phyloP scores from a whole-genome alignment of 495 filamentous ascomycete species.

The Xylaria curta region DNA sequence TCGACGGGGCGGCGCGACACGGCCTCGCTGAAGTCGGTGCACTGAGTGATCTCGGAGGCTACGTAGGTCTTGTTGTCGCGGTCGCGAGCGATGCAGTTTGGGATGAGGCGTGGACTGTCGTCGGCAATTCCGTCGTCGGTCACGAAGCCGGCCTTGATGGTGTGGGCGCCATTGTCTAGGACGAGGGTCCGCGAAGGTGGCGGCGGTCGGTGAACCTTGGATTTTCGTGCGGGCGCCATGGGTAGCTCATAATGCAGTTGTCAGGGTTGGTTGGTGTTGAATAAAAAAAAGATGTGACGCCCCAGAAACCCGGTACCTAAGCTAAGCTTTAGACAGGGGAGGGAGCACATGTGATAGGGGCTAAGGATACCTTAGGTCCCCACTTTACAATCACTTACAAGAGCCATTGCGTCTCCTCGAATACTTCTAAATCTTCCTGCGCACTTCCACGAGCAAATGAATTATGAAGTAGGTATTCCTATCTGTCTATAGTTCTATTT shows the following conservation, averaged over 20 bases:
- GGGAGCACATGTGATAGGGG: too few relatives aligned
- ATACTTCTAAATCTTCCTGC: neutral
- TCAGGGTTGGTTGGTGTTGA: neutral
- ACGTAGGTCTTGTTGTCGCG: constrained; percentile 79
- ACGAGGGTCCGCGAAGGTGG: constrained; percentile 75
- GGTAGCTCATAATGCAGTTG: neutral
- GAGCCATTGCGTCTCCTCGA: too few relatives aligned
- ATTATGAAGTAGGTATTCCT: neutral
- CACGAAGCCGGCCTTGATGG: constrained; percentile 90
- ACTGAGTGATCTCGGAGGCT: constrained; percentile 78
- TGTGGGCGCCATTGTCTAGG: constrained; percentile 93
- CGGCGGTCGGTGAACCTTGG: constrained; percentile 47
- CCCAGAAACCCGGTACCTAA: neutral
- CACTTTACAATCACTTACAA: too few relatives aligned
- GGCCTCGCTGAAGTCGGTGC: constrained; percentile 89
- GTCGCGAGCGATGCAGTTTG: constrained; percentile 87
- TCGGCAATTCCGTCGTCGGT: constrained; percentile 37
- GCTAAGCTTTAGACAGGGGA: neutral
- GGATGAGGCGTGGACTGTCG: constrained; percentile 72
- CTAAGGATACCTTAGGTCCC: too few relatives aligned
- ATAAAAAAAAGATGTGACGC: neutral
- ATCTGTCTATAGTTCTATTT: constrained; percentile 17
- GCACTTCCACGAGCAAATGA: neutral
- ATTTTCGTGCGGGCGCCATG: constrained; percentile 56
- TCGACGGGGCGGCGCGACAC: constrained; percentile 89